These are phyloP conservation scores for Trametes cinnabarina DNA, from an alignment of 768 basidiomycete species.

Conservation along the genomic window DNA sequence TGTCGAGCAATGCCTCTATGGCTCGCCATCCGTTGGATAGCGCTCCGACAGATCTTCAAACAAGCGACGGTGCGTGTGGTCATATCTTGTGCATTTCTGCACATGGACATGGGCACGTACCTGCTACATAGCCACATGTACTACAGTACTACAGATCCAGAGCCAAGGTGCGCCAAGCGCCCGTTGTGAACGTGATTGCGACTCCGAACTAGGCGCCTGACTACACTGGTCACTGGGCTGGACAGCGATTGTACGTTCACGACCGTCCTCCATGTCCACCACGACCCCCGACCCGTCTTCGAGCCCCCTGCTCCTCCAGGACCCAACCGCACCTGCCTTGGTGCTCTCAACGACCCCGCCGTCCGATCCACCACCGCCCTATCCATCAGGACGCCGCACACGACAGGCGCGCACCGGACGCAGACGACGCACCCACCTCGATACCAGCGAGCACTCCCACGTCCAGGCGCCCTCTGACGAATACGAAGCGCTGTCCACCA, in stretches of 20 bases:
- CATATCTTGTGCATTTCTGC: no score
- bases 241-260: conserved; percentile 6
- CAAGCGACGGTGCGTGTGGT: no score
- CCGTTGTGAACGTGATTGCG: conserved; percentile 3
- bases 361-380: conserved; percentile 70
- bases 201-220: no score
- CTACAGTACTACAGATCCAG: no score
- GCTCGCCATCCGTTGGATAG: background rate
- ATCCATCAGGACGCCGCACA: conserved; percentile 52
- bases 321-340: conserved; percentile 10
- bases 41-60: no score
- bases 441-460: conserved; percentile 27
- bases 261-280: conserved; percentile 15
- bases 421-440: conserved; percentile 32
- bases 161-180: background rate
- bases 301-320: conserved; percentile 4
- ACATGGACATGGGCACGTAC: no score
- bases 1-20: background rate
- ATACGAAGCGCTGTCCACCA: conserved; percentile 16
- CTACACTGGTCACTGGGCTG: no score
- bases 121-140: no score
- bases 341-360: conserved; percentile 23
- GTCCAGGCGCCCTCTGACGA: conserved; percentile 27
- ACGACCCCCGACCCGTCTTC: conserved; percentile 2
- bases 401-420: conserved; percentile 33